A percentile compares a stretch with the other conserved stretches of the same genome.
phyloP scores from a whole-genome alignment of 352 stramenopile species.

The Pythium brachiatum region DNA sequence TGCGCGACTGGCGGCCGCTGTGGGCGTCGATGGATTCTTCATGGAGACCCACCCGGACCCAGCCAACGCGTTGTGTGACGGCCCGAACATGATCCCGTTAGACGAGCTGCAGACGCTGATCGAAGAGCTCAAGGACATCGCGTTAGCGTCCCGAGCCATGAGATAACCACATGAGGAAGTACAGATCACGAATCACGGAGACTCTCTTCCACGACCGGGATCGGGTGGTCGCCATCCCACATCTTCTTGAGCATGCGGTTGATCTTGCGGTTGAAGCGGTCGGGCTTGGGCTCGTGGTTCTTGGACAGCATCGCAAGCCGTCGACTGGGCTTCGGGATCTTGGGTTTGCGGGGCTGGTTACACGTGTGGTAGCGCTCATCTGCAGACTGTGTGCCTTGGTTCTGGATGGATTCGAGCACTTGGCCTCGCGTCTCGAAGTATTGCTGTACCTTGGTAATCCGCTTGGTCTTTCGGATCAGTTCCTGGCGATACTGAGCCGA shows the following conservation, averaged over 20 bases:
- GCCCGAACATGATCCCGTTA: conserved; percentile 71
- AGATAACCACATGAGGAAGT: conserved; percentile 4
- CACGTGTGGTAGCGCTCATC: conserved; percentile 21
- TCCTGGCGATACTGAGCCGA: conserved; percentile 51
- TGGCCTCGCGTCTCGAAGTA: conserved; percentile 51
- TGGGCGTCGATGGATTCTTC: conserved; percentile 88
- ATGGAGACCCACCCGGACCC: conserved; percentile 86
- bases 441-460: conserved; percentile 36
- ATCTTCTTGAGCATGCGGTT: conserved; percentile 77
- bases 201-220: conserved; percentile 76
- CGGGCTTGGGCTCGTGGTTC: conserved; percentile 46
- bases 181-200: conserved; percentile 49
- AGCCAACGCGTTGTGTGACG: conserved; percentile 57
- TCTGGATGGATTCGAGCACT: conserved; percentile 50
- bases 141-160: conserved; percentile 45
- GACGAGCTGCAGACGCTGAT: conserved; percentile 63
- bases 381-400: conserved; percentile 19
- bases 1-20: conserved; percentile 75
- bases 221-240: conserved; percentile 57
- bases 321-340: conserved; percentile 59
- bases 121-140: conserved; percentile 73
- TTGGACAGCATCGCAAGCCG: conserved; percentile 36
- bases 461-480: conserved; percentile 57
- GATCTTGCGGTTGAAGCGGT: conserved; percentile 79
- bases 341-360: conserved; percentile 49